Evolutionary conservation across 768 basidiomycete genomes (phyloP).

Genomic region (Xerocomellus amylosporus): DNA sequence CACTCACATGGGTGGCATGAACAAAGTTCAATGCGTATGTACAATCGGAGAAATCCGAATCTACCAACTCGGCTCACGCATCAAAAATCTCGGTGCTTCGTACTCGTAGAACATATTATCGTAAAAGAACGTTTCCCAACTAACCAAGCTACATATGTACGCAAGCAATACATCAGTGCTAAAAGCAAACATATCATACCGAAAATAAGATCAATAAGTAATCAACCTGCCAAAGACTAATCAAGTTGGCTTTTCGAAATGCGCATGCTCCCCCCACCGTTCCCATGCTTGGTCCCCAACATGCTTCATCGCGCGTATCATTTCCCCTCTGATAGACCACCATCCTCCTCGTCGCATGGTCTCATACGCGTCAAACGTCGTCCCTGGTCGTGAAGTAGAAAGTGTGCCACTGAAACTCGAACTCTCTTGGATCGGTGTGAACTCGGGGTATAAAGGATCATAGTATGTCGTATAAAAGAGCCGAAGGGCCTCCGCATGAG

Average conservation of each 20-base stretch:
- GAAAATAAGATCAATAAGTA: constrained; percentile 21
- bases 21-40: neutral
- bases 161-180: constrained; percentile 15
- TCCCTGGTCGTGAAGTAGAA: constrained; percentile 39
- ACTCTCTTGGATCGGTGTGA: constrained; percentile 47
- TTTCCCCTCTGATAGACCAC: constrained; percentile 36
- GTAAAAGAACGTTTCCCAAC: constrained; percentile 1
- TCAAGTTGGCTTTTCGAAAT: constrained; percentile 32
- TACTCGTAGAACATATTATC: too few relatives aligned
- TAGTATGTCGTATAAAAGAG: constrained; percentile 74
- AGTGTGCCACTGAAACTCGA: constrained; percentile 30
- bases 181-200: constrained; percentile 4
- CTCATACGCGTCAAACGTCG: constrained; percentile 36
- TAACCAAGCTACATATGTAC: constrained; percentile 10
- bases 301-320: constrained; percentile 39
- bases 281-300: constrained; percentile 44
- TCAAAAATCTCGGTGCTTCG: neutral
- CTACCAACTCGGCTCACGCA: neutral
- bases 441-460: constrained; percentile 73
- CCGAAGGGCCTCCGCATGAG: constrained; percentile 46
- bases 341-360: constrained; percentile 42
- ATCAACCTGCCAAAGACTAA: constrained; percentile 1
- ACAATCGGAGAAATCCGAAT: too few relatives aligned
- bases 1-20: constrained; percentile 33
- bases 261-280: constrained; percentile 36